phyloP scores from a whole-genome alignment of 495 filamentous ascomycete species.

The Chaetomium tenue region DNA sequence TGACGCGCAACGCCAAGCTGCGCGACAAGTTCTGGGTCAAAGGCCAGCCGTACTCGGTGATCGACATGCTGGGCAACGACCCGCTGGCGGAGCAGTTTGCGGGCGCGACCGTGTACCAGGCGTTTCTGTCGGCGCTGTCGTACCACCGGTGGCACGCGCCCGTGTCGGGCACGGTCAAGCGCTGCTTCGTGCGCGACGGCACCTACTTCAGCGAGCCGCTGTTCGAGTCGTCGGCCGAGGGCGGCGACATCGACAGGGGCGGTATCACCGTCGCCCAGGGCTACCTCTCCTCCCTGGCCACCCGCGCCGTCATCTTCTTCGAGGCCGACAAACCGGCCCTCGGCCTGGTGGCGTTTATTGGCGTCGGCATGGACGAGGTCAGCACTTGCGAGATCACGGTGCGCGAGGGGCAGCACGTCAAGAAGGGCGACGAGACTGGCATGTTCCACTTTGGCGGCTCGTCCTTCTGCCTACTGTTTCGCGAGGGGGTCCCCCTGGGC shows the following conservation, averaged over 20 bases:
- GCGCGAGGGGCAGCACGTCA: conserved; percentile 56
- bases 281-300: conserved; percentile 59
- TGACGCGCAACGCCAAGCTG: conserved; percentile 41
- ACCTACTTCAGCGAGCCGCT: conserved; percentile 68
- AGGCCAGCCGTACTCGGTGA: conserved; percentile 61
- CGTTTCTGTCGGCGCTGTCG: conserved; percentile 60
- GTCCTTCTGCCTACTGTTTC: conserved; percentile 62
- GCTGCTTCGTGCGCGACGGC: conserved; percentile 56
- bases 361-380: conserved; percentile 70
- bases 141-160: conserved; percentile 73
- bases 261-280: conserved; percentile 49
- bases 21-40: conserved; percentile 68
- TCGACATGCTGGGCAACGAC: conserved; percentile 61
- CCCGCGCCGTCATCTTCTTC: conserved; percentile 65
- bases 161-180: conserved; percentile 56
- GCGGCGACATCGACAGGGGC: conserved; percentile 35
- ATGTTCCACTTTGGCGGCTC: conserved; percentile 77
- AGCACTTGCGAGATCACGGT: conserved; percentile 66
- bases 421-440: conserved; percentile 65
- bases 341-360: conserved; percentile 64
- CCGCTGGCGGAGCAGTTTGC: conserved; percentile 52
- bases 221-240: conserved; percentile 44
- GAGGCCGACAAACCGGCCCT: conserved; percentile 64
- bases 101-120: conserved; percentile 66
- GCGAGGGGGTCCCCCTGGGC: conserved; percentile 41